Percentiles rank a stretch among this genome's conserved stretches.
Conservation (phyloP, 2,329 filamentous ascomycete genomes). For the Fusarium aywerte region DNA sequence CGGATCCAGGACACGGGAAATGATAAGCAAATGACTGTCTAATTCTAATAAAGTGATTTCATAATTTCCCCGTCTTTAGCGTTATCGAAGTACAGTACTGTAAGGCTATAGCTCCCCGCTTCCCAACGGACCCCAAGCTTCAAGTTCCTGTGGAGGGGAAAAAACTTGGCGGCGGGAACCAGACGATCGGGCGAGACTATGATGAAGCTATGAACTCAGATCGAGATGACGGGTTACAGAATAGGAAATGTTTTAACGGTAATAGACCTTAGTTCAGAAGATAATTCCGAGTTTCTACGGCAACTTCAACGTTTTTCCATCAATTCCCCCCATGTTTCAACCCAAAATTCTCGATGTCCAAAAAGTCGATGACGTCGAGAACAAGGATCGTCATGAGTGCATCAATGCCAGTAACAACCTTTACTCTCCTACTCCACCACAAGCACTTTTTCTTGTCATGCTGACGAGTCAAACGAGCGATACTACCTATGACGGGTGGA, state of each 20-base stretch:
- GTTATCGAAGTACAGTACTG: neutral
- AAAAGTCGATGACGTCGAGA: conserved; percentile 39
- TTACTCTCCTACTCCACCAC: neutral
- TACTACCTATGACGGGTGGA: conserved; percentile 21
- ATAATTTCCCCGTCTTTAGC: neutral
- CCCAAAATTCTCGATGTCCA: neutral
- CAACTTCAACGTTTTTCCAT: neutral
- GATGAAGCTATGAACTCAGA: conserved; percentile 18
- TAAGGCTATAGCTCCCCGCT: neutral
- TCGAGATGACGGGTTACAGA: conserved; percentile 26
- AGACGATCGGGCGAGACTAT: conserved; percentile 4
- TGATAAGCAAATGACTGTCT: neutral
- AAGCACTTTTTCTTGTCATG: conserved; percentile 9
- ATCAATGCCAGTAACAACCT: conserved; percentile 23
- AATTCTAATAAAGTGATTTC: neutral
- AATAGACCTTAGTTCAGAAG: conserved; percentile 6
- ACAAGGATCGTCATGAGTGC: conserved; percentile 31
- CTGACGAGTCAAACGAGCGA: conserved; percentile 16
- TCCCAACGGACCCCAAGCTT: neutral
- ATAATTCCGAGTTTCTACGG: conserved; percentile 11
- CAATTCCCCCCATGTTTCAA: conserved; percentile 1
- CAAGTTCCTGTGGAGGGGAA: neutral
- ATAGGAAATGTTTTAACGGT: conserved; percentile 26
- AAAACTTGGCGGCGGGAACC: conserved; percentile 32
- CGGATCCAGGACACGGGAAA: neutral